Base-by-base conservation (phyloP, 441 rosid genomes). In the Capsella rubella region DNA sequence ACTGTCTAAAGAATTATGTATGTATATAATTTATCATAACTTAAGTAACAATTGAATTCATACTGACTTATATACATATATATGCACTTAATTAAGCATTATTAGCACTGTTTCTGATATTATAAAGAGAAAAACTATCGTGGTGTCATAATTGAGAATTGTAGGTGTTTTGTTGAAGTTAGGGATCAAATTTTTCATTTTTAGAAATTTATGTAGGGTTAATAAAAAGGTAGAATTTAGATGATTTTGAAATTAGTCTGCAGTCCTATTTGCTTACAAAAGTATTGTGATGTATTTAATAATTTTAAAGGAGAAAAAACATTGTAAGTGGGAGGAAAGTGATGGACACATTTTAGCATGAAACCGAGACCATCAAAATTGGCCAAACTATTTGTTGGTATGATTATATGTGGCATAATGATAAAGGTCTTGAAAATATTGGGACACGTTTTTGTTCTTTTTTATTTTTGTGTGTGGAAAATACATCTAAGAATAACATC, bases 331-430 rank as follows among this genome's bases (percentile, higher is more conserved):
- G 77, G 47, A 32, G 58, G 64, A 64, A 73, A 64, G 12, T 64
- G 65, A 64, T 46, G 71, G 25, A 73, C 27, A 53, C 58, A 34
- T 43, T 21, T 42, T 39, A 46, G 16, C 43, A 72, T 45, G 42
- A 27, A 73, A 73, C 51, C 16, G 6, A 65, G 57, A 51, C 77
- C 64, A 73, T 55, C 40, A 46, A 73, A 12, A 46, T 45, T 73
- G 71, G 71, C 59, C 71, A 50, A 73, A 47, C 51, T 73, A 47
- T 55, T 56, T 46, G 34, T 16, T 73, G 66, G 66, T 56, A 64
- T 25, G 34, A 46, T 54, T 43, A 15, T 32, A 0, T 63, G 64
- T 32, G 31, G 29, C 66, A 72, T 43, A 49, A 2, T 56, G 29
- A 54, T 34, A 18, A 12, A 45, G 31, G 64, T 72, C n/a, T 42